Percentiles rank a stretch among this genome's conserved stretches.
Conservation (phyloP, 164 flowering plant species). For the Echeveria elegans region DNA sequence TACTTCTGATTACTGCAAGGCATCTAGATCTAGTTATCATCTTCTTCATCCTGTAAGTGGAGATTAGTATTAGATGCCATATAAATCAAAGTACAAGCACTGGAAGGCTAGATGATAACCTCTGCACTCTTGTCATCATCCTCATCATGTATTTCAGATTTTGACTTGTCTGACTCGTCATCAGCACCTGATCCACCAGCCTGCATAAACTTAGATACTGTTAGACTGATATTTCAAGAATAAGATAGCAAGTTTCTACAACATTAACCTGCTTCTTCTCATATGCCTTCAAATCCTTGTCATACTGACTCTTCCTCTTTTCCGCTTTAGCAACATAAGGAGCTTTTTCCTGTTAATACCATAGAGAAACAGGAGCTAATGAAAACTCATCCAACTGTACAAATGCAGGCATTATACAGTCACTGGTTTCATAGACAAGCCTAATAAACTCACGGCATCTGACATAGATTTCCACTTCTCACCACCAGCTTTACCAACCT, state of each 20-base stretch:
- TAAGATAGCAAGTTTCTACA: neutral
- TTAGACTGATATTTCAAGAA: neutral
- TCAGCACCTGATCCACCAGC: neutral
- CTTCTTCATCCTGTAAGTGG: neutral
- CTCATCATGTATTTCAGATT: conserved; percentile 3
- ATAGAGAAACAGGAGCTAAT: neutral
- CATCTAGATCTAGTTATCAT: conserved; percentile 10
- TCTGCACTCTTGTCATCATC: conserved; percentile 5
- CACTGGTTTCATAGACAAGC: neutral
- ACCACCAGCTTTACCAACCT: conserved; percentile 30
- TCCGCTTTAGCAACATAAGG: conserved; percentile 19
- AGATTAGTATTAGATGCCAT: neutral
- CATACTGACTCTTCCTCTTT: conserved; percentile 22
- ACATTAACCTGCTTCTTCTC: conserved; percentile 7
- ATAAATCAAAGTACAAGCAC: neutral
- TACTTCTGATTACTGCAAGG: too few relatives aligned
- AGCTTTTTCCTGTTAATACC: conserved; percentile 19
- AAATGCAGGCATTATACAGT: neutral
- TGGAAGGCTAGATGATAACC: neutral
- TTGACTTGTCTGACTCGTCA: conserved; percentile 8
- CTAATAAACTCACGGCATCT: conserved; percentile 19
- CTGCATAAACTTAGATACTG: neutral
- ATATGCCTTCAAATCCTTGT: conserved; percentile 14
- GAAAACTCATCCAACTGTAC: neutral
- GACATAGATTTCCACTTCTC: conserved; percentile 29